phyloP scores from a whole-genome alignment of 2,329 filamentous ascomycete species.

The Verticillium tricorpus region DNA sequence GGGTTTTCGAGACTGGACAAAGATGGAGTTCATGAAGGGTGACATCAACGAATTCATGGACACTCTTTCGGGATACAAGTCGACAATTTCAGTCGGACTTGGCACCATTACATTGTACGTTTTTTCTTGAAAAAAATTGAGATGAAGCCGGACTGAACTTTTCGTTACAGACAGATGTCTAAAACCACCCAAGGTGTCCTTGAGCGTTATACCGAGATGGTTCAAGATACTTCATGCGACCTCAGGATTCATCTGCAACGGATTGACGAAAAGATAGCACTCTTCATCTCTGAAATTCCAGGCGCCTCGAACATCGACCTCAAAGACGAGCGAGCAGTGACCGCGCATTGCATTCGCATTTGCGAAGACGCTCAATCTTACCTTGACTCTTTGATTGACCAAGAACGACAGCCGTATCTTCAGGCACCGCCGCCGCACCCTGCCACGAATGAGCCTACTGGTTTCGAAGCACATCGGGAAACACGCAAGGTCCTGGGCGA shows the following conservation, averaged over 20 bases:
- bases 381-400: conserved; percentile 25
- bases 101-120: conserved; percentile 29
- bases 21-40: conserved; percentile 34
- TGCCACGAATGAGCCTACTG: not conserved
- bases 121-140: conserved; percentile 11
- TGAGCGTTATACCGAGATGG: conserved; percentile 30
- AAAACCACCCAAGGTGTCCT: conserved; percentile 25
- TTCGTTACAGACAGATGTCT: conserved; percentile 21
- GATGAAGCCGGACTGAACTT: conserved; percentile 7
- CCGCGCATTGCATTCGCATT: conserved; percentile 31
- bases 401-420: conserved; percentile 13
- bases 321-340: conserved; percentile 29
- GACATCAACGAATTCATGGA: conserved; percentile 35
- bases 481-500: conserved; percentile 23
- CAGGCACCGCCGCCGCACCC: not conserved
- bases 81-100: conserved; percentile 30
- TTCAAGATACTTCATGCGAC: conserved; percentile 28
- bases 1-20: conserved; percentile 31
- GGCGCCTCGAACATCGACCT: conserved; percentile 21
- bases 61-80: conserved; percentile 30
- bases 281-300: conserved; percentile 12
- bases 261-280: conserved; percentile 28
- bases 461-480: conserved; percentile 27
- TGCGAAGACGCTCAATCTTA: conserved; percentile 30
- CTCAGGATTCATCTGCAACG: conserved; percentile 27